Evolutionary conservation across 345 rosid genomes (phyloP), one percentile per base, ranked within the genome.

Genomic region (Acer yangbiense): DNA sequence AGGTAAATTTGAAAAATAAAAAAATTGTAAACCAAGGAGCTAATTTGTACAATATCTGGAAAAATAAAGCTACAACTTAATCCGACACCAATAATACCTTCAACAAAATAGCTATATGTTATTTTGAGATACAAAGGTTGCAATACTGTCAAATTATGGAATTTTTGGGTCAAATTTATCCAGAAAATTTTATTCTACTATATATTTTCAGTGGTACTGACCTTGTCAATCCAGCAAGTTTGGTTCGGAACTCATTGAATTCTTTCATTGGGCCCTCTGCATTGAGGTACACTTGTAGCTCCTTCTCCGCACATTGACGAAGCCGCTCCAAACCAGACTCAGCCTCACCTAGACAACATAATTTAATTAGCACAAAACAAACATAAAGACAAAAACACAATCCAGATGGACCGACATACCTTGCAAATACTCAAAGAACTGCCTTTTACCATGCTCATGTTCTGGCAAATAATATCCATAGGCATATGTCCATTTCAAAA

Each of bases 301-400:
- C 97, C 87, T 93, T 93, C 86, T 93, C 97, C 29, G 94, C 95
- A 73, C 97, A 91, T 77, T 91, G 97, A 87, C 91, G 97, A 80
- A 93, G 97, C 16, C 97, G 86, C 76, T 93, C 97, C 83, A 93
- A 87, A 23, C 97, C 95, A 23, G 97, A 87, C 86, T 93, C 95
- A 13, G 98, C 98, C 79, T 93, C 95, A 16, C 98, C 98, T 93
- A 84, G 58, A 83, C 18, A 41, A 65, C 44, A 63, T 46, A 58
- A 25, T 32, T 17, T 73, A 70, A 74, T 63, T 18, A 81, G 67
- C 72, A 71, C 43, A 76, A 29, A 20, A 9, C 14, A 71, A 58
- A 69, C 9, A 64, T 35, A 61, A 67, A 69, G 55, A 55, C 16
- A 74, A 44, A 43, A 55, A 52, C 23, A 68, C 57, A 68, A 4